Percentiles rank a stretch among this genome's conserved stretches.
Conservation (phyloP, 306 rosid genomes). For the Myrica gale region DNA sequence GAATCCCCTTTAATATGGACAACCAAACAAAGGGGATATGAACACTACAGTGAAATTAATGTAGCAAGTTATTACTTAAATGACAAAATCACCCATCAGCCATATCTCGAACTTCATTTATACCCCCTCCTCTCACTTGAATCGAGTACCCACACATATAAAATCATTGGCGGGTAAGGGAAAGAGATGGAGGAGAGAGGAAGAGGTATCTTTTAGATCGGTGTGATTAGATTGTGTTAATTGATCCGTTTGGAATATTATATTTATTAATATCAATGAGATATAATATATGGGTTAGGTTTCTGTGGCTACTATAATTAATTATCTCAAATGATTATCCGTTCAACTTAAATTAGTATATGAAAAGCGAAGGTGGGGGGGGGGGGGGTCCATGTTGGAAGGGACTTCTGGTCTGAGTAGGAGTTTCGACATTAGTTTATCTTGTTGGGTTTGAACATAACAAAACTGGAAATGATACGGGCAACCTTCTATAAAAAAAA, state of each 20-base stretch:
- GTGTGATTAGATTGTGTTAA: conserved; percentile 25
- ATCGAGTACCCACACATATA: background rate
- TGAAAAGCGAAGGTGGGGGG: conserved; percentile 32
- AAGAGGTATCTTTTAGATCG: too few relatives aligned
- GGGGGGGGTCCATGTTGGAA: conserved; percentile 34
- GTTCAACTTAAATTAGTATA: conserved; percentile 33
- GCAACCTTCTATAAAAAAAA: background rate
- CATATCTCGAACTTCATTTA: background rate
- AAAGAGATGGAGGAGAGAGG: too few relatives aligned
- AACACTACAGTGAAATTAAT: conserved; percentile 39
- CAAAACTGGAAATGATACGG: conserved; percentile 5
- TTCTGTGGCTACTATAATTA: conserved; percentile 39
- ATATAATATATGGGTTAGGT: conserved; percentile 36
- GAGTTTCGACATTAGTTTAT: conserved; percentile 5
- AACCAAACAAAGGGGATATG: conserved; percentile 41
- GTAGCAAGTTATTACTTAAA: background rate
- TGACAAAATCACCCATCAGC: conserved; percentile 16
- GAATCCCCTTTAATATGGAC: conserved; percentile 28
- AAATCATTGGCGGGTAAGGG: too few relatives aligned
- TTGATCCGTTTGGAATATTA: conserved; percentile 35
- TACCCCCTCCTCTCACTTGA: conserved; percentile 1
- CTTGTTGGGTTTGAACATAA: background rate
- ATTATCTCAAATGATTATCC: conserved; percentile 43
- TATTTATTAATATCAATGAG: conserved; percentile 26
- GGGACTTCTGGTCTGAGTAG: conserved; percentile 22